Percentiles rank a stretch among this genome's conserved stretches.
phyloP scores from a whole-genome alignment of 352 stramenopile species.

The Globisporangium uncinulatum region DNA sequence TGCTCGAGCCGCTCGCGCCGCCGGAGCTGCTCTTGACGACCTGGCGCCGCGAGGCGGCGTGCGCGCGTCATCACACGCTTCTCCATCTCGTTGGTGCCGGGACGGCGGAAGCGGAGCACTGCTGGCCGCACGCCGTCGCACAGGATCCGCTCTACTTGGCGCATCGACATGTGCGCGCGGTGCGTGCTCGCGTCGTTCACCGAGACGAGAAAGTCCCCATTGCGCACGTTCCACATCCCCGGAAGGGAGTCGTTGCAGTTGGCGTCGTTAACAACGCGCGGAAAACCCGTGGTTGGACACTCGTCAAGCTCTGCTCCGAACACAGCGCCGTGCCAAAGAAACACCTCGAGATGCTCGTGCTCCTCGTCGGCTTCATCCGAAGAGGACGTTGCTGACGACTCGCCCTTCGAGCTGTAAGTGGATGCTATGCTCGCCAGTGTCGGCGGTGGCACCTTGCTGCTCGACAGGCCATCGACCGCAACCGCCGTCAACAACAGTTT shows the following conservation, averaged over 20 bases:
- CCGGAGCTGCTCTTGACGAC: constrained; percentile 22
- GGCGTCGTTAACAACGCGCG: constrained; percentile 38
- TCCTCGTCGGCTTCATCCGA: constrained; percentile 32
- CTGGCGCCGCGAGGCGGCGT: constrained; percentile 7
- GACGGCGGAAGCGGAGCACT: constrained; percentile 55
- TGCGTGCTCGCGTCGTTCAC: constrained; percentile 52
- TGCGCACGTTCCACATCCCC: constrained; percentile 59
- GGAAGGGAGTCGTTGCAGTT: constrained; percentile 58
- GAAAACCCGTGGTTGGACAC: constrained; percentile 44
- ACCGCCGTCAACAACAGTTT: constrained; percentile 11
- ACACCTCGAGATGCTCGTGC: constrained; percentile 46
- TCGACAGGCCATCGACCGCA: neutral
- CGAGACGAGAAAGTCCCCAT: constrained; percentile 53
- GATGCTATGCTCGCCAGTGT: constrained; percentile 8
- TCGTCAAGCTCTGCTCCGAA: constrained; percentile 42
- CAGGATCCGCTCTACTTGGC: constrained; percentile 48
- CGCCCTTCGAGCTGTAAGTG: constrained; percentile 3
- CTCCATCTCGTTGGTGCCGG: constrained; percentile 36
- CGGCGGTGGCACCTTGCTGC: constrained; percentile 10
- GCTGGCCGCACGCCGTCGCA: constrained; percentile 54
- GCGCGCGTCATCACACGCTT: constrained; percentile 16
- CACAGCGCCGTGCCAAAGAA: constrained; percentile 54
- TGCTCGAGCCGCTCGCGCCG: constrained; percentile 50
- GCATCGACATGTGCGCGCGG: constrained; percentile 29
- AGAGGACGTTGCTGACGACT: constrained; percentile 6